Evolutionary conservation across 345 rosid genomes (phyloP), one percentile per base, ranked within the genome.

Genomic region (Combretum micranthum): DNA sequence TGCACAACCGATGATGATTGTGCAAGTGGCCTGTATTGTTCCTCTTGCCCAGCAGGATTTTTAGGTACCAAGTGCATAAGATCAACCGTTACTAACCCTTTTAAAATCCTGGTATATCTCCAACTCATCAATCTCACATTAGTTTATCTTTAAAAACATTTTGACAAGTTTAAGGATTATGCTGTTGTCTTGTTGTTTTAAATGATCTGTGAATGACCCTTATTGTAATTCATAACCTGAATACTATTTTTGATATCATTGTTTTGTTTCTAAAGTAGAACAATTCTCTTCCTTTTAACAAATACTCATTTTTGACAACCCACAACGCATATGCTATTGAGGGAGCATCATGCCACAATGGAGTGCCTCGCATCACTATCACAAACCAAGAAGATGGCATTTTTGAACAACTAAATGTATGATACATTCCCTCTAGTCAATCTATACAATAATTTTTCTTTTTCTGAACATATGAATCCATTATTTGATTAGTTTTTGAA

Each of bases 241-340:
- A 7, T 32, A 7, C 39, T 32, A 7, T 32, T 32, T n/a, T 7
- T 32, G 39, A 32, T 32, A 32, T 32, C 39, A 32, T 32, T 32
- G 1, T 32, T 32, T 32, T 32, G 39, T 32, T 7, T 4, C 39
- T 7, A 11, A 32, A 3, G 63, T 20, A 83, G 94, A 86, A 83
- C 50, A 79, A 86, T 64, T 77, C 87, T 44, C 75, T 86, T 2
- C 84, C 87, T 16, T 81, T 83, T 71, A 83, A 86, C 65, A 86
- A 86, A 22, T 83, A 86, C 50, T 82, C 94, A 53, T 83, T 67
- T 69, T 60, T 86, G 72, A 79, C 89, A 4, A 83, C 87, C 37
- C 87, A 86, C 76, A 86, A 86, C 49, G 77, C 94, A 0, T 81
- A n/a, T 61, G 94, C 89, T 32, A 83, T 81, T 20, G 79, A 77